Evolutionary conservation across 108 stramenopile genomes (phyloP), one percentile per base, ranked within the genome.

Genomic region (Seminavis robusta): DNA sequence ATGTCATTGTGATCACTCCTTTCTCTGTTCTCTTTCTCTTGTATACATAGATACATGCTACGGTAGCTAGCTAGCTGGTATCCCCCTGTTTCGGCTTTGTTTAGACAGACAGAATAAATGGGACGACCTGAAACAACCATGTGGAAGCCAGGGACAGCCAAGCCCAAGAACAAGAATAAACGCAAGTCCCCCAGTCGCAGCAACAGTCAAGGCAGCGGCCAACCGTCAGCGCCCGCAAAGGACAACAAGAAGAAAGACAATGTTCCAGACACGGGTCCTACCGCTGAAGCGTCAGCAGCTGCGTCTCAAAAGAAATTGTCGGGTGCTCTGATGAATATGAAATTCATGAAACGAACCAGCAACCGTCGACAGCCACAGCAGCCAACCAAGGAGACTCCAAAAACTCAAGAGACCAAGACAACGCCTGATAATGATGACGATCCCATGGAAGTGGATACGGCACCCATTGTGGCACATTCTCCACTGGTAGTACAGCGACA

Each of bases 281-380:
- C 63, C 3, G 1, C 31, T 28, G 17, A 47, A 45, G 10, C 46
- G 28, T 45, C 36, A 27, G 33, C 63, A 43, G 34, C 19, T 1
- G 19, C 42, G 7, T 5, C 52, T 24, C 39, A 56, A 25, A 89
- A 89, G 60, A 64, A 65, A 36, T 52, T 89, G 8, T 86, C 88
- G 37, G 73, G 67, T 15, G 74, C 78, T 20, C 85, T 84, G 16
- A 83, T 89, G 88, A 82, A 82, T 37, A 89, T 89, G 88, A 61
- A 80, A 61, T 89, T 89, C 49, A 89, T 89, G 88, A 76, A 89
- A 57, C 81, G 82, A 36, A 79, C 73, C 52, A n/a, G n/a, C n/a
- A n/a, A n/a, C n/a, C n/a, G n/a, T n/a, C n/a, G n/a, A n/a, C n/a
- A n/a, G n/a, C n/a, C n/a, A n/a, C n/a, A n/a, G n/a, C n/a, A n/a